Conservation (phyloP, 169 alveolate genomes). For the Hepatocystis sp. region DNA sequence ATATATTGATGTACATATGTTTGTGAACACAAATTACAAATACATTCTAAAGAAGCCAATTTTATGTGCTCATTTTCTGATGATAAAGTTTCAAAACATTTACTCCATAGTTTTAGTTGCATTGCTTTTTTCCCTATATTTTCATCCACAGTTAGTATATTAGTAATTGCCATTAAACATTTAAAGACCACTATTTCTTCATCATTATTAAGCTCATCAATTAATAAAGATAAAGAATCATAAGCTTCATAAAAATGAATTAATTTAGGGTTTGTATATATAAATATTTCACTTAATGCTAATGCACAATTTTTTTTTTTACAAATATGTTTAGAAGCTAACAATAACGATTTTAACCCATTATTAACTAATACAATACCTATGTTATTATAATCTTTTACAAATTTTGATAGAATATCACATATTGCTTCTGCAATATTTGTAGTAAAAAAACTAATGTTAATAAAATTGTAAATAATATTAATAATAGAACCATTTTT, state of each 20-base stretch:
- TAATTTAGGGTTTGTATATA: slow-evolving; percentile 59
- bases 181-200: slow-evolving; percentile 59
- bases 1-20: slow-evolving; percentile 66
- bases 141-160: slow-evolving; percentile 71
- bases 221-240: slow-evolving; percentile 65
- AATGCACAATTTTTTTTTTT: slow-evolving; percentile 54
- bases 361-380: slow-evolving; percentile 65
- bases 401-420: slow-evolving; percentile 50
- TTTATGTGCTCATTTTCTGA: slow-evolving; percentile 47
- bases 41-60: slow-evolving; percentile 69
- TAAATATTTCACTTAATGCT: slow-evolving; percentile 75
- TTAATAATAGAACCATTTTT: slow-evolving; percentile 68
- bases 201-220: slow-evolving; percentile 44
- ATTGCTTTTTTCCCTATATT: slow-evolving; percentile 70
- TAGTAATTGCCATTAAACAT: slow-evolving; percentile 68
- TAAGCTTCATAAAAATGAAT: slow-evolving; percentile 74
- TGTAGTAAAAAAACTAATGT: slow-evolving; percentile 53
- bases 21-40: slow-evolving; percentile 72
- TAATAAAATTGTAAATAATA: slow-evolving; percentile 65
- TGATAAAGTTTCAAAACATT: slow-evolving; percentile 63
- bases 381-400: slow-evolving; percentile 28
- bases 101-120: slow-evolving; percentile 58
- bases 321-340: slow-evolving; percentile 52
- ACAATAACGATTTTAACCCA: slow-evolving; percentile 48
- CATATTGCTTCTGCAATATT: slow-evolving; percentile 70